Conservation (phyloP, 352 stramenopile genomes). For the Pythium sp. region DNA sequence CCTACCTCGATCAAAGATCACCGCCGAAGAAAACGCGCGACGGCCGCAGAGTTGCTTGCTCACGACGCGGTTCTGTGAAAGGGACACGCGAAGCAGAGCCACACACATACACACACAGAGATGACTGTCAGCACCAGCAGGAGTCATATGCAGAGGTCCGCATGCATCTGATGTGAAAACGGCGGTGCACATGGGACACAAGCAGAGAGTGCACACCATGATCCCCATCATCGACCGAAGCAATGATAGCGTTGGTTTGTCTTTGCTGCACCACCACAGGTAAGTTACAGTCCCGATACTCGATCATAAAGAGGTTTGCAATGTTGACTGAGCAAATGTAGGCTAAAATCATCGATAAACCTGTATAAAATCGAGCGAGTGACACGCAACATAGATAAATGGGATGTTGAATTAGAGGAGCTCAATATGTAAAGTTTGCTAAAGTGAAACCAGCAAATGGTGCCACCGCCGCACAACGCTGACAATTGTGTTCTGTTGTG, state of each 20-base stretch:
- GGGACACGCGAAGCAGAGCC: constrained; percentile 6
- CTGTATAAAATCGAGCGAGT: neutral
- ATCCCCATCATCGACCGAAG: constrained; percentile 15
- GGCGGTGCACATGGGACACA: neutral
- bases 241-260: neutral
- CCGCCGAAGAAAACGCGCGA: constrained; percentile 42
- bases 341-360: neutral
- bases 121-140: neutral
- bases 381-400: neutral
- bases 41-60: constrained; percentile 19
- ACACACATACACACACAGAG: neutral
- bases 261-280: neutral
- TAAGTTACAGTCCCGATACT: too few species aligned
- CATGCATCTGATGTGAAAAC: neutral
- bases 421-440: constrained; percentile 2
- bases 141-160: neutral
- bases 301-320: neutral
- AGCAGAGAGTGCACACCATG: constrained; percentile 10
- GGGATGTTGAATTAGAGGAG: neutral
- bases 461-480: neutral
- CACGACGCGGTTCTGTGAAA: constrained; percentile 29
- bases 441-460: constrained; percentile 4
- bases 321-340: neutral
- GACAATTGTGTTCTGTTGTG: neutral
- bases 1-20: constrained; percentile 66